These are phyloP conservation scores for Fagopyrum esculentum DNA, from an alignment of 148 eudicot species.

Conservation along the genomic window DNA sequence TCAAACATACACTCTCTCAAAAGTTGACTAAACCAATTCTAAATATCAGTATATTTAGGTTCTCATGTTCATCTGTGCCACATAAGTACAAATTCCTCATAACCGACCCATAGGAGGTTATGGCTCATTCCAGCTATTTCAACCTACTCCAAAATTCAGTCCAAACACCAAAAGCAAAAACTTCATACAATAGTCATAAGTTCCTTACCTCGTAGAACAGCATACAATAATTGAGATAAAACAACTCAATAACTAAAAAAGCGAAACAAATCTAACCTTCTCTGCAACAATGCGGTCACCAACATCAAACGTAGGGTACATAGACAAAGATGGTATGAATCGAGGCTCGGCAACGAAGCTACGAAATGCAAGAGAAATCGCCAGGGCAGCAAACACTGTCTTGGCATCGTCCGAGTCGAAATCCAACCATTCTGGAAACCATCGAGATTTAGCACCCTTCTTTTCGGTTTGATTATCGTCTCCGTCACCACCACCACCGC, in stretches of 20 bases:
- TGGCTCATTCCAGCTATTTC: too few species aligned
- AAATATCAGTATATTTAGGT: background rate
- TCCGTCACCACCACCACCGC: conserved; percentile 40
- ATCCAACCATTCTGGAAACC: conserved; percentile 84
- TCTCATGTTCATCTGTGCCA: background rate
- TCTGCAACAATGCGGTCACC: conserved; percentile 95
- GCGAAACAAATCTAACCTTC: conserved; percentile 44
- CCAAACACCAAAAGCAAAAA: too few species aligned
- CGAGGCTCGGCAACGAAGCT: conserved; percentile 91
- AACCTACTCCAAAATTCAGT: too few species aligned
- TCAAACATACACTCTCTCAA: background rate
- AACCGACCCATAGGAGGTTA: too few species aligned
- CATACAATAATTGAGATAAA: background rate
- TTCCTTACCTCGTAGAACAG: background rate
- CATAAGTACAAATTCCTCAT: too few species aligned
- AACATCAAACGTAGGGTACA: conserved; percentile 96
- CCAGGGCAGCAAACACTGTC: conserved; percentile 76
- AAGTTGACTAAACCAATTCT: background rate
- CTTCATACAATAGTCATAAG: too few species aligned
- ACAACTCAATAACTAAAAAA: background rate
- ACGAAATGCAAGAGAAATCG: conserved; percentile 78
- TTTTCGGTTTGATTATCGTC: conserved; percentile 38
- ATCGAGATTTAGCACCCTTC: conserved; percentile 21
- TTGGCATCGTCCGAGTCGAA: conserved; percentile 76
- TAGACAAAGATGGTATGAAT: conserved; percentile 90